Evolutionary conservation across 192 early-diverging fungal genomes (phyloP), one percentile per base, ranked within the genome.

Genomic region (Mortierella claussenii): DNA sequence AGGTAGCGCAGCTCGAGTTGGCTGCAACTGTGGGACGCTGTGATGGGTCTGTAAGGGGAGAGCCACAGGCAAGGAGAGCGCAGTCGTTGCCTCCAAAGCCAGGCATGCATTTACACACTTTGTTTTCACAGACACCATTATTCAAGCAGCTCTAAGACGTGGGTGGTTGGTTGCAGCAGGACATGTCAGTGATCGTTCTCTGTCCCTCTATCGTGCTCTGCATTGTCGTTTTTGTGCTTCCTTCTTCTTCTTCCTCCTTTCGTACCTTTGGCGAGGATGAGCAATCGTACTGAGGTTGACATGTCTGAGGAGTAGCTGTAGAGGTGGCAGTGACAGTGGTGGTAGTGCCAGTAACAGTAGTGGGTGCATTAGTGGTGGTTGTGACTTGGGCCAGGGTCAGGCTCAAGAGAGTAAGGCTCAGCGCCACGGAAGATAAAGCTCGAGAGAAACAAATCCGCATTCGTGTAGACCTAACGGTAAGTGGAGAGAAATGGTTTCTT

Each of bases 131-230:
- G 0, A 60, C 46, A 46, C 70, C 70, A 23, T 44, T 60, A 30
- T 75, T 75, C 43, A 75, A 51, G 49, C 70, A 75, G 1, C 70
- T 62, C 70, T 75, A 31, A 40, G n/a, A n/a, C n/a, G n/a, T n/a
- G n/a, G n/a, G n/a, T n/a, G n/a, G n/a, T n/a, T n/a, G n/a, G n/a
- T n/a, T n/a, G n/a, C n/a, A n/a, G n/a, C n/a, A n/a, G n/a, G n/a
- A n/a, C n/a, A n/a, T n/a, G n/a, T n/a, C n/a, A n/a, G n/a, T n/a
- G n/a, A n/a, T n/a, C n/a, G n/a, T n/a, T n/a, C n/a, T n/a, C n/a
- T n/a, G n/a, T n/a, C n/a, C n/a, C n/a, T n/a, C n/a, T n/a, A n/a
- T n/a, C n/a, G n/a, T n/a, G n/a, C n/a, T n/a, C n/a, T n/a, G n/a
- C n/a, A n/a, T n/a, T n/a, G n/a, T n/a, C n/a, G n/a, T 6, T 28